Evolutionary conservation across 805 yeast genomes (phyloP), one percentile per base, ranked within the genome.

Genomic region (Babjeviella inositovora): DNA sequence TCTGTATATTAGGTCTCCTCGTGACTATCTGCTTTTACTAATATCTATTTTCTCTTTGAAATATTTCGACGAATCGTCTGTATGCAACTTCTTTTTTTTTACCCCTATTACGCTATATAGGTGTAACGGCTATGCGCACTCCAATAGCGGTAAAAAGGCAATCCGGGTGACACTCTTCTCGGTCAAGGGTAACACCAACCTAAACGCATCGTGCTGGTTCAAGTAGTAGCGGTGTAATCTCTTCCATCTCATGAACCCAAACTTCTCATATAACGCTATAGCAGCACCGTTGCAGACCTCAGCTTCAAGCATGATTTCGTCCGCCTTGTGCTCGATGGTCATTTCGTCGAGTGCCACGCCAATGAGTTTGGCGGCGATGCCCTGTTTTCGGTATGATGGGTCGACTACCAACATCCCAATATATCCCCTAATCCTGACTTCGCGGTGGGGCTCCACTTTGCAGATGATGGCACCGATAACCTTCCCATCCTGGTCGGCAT

Each of bases 361-460:
- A 10, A 84, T 84, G 23, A 90, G 57, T 21, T 53, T 51, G 33
- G 73, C 73, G 3, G 96, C 96, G 22, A 85, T 75, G 2, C 95
- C 94, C 20, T 51, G 53, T 3, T 92, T 85, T 26, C 98, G 54
- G 41, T 60, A 71, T 9, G 48, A 41, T 18, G 70, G 68, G 23
- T 72, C 71, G 8, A 87, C 93, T 0, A 92, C 94, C 25, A 90
- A 51, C 98, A 90, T 90, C 2, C 96, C 98, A 14, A 90, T 85
- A 39, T 90, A 90, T 0, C 98, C 98, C 29, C 98, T 59, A 34
- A 58, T 41, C 29, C 94, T 57, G 7, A 67, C 72, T 12, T 62
- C 58, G 28, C 87, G 59, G 46, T 87, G 96, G 2, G 64, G 54
- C 32, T 79, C 93, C 8, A 71, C 66, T 37, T 84, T 81, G 24